Evolutionary conservation across 345 rosid genomes (phyloP).

Genomic region (Luvunga scandens): DNA sequence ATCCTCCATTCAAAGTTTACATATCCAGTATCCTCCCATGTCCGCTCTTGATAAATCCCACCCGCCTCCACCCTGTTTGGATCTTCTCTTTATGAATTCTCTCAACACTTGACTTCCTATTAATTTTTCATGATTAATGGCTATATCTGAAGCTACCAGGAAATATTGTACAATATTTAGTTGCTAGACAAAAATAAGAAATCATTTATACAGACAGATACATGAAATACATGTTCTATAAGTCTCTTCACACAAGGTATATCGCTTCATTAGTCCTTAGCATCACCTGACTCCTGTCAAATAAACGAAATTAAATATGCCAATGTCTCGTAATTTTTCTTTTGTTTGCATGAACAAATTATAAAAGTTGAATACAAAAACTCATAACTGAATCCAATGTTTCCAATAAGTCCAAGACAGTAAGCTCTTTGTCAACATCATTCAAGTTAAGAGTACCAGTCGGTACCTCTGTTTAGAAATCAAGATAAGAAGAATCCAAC

Average conservation of each 20-base stretch:
- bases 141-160: neutral
- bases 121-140: neutral
- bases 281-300: neutral
- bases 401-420: neutral
- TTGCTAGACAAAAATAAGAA: neutral
- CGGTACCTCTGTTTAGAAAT: neutral
- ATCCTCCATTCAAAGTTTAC: neutral
- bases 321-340: neutral
- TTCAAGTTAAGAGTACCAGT: neutral
- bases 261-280: neutral
- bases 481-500: slow-evolving; percentile 4
- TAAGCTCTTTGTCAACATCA: neutral
- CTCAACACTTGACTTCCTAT: neutral
- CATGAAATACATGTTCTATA: neutral
- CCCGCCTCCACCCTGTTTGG: neutral
- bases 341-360: neutral
- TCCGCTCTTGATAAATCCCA: neutral
- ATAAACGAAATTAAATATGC: neutral
- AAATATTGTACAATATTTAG: neutral
- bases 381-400: neutral
- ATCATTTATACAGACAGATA: neutral
- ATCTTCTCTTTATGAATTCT: neutral
- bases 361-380: neutral
- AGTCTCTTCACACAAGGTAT: neutral
- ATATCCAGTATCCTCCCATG: neutral